phyloP scores from a whole-genome alignment of 257 asterid species.

The Gentiana macrophylla region DNA sequence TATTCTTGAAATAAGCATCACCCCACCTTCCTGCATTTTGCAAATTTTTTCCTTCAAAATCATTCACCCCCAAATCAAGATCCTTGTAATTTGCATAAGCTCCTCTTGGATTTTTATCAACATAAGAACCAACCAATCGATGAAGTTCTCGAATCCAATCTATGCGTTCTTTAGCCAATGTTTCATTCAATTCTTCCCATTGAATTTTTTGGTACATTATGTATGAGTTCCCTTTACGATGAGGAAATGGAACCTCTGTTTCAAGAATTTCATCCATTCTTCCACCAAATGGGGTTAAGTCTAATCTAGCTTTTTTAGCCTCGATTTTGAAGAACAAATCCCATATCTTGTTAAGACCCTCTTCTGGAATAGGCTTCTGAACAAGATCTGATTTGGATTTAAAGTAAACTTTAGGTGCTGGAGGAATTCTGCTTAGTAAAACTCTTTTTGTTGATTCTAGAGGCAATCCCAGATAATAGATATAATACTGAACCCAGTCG shows the following conservation, averaged over 20 bases:
- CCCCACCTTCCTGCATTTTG: background rate
- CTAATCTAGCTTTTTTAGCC: background rate
- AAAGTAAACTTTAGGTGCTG: slow-evolving; percentile 4
- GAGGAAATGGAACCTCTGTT: slow-evolving; percentile 2
- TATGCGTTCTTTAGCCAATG: background rate
- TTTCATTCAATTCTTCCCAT: background rate
- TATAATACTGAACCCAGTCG: background rate
- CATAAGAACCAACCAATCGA: background rate
- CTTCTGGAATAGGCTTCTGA: background rate
- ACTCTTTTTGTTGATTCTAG: background rate
- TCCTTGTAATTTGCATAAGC: slow-evolving; percentile 5
- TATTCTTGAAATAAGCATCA: slow-evolving; percentile 2
- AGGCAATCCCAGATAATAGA: background rate
- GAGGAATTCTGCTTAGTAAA: slow-evolving; percentile 1
- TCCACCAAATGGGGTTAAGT: slow-evolving; percentile 3
- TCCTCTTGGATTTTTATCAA: background rate
- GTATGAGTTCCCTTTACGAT: background rate
- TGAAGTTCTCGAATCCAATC: slow-evolving; percentile 1
- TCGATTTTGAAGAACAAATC: background rate
- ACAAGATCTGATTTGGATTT: slow-evolving; percentile 2
- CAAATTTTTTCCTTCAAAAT: too few species aligned
- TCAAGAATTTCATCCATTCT: slow-evolving; percentile 2
- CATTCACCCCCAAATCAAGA: background rate
- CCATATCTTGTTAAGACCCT: slow-evolving; percentile 1
- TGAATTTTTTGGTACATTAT: slow-evolving; percentile 2